Conservation (phyloP, 768 basidiomycete species). For the Boletus rufocinnamomeus region DNA sequence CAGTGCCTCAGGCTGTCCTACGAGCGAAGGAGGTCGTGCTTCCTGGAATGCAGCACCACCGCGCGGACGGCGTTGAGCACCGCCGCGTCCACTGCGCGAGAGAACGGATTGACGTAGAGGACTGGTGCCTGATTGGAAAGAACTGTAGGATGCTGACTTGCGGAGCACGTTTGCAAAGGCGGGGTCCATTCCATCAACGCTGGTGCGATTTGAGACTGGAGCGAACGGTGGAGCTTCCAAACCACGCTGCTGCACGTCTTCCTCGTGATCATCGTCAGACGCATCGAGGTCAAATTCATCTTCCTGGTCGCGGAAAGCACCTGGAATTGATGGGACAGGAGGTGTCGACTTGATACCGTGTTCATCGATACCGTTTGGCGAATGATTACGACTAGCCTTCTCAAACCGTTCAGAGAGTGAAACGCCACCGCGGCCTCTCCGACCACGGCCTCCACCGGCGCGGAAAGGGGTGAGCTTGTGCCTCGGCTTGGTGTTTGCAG, state of each 20-base stretch:
- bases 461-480: constrained; percentile 58
- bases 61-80: constrained; percentile 53
- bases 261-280: constrained; percentile 28
- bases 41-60: constrained; percentile 74
- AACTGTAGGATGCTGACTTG: constrained; percentile 47
- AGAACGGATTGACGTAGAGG: constrained; percentile 64
- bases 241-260: constrained; percentile 30
- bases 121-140: constrained; percentile 49
- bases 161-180: constrained; percentile 77
- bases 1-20: constrained; percentile 71
- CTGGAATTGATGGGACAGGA: constrained; percentile 37
- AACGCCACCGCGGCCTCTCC: constrained; percentile 53
- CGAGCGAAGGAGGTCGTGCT: constrained; percentile 66
- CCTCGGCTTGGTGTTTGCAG: constrained; percentile 38
- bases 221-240: constrained; percentile 39
- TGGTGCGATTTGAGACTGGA: constrained; percentile 59
- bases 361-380: constrained; percentile 42
- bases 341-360: constrained; percentile 21
- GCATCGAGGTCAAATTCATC: constrained; percentile 27
- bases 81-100: constrained; percentile 49
- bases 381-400: constrained; percentile 54
- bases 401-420: constrained; percentile 65
- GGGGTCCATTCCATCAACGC: constrained; percentile 88
- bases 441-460: constrained; percentile 43
- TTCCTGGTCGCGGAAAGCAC: constrained; percentile 29